Percentiles rank a stretch among this genome's conserved stretches.
phyloP scores from a whole-genome alignment of 2,329 filamentous ascomycete species.

The Colletotrichum tanaceti region DNA sequence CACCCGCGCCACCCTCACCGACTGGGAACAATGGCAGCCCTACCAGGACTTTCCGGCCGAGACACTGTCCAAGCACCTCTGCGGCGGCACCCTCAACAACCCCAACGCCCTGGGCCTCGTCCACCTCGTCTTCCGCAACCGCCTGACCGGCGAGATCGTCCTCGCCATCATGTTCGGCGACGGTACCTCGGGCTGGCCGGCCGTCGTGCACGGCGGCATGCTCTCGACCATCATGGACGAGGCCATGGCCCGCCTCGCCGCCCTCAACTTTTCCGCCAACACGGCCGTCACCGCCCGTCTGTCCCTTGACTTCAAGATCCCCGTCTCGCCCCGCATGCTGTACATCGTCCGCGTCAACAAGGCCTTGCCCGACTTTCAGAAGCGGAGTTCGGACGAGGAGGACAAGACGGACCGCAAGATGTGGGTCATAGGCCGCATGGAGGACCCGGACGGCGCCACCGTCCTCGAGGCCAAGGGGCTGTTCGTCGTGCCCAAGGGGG shows the following conservation, averaged over 20 bases:
- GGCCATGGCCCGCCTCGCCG: constrained; percentile 47
- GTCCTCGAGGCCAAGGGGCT: constrained; percentile 32
- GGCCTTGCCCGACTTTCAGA: constrained; percentile 29
- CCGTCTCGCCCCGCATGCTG: constrained; percentile 20
- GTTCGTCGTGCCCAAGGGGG: constrained; percentile 41
- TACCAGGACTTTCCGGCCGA: constrained; percentile 16
- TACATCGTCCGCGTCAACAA: constrained; percentile 34
- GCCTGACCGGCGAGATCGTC: constrained; percentile 45
- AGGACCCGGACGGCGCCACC: constrained; percentile 12
- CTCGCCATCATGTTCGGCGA: constrained; percentile 50
- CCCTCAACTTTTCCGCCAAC: constrained; percentile 22
- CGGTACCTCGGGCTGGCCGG: constrained; percentile 49
- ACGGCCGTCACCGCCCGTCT: constrained; percentile 39
- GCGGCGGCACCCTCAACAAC: constrained; percentile 48
- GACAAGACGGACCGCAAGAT: constrained; percentile 39
- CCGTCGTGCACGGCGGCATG: constrained; percentile 53
- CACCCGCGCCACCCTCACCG: background rate
- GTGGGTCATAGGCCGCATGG: constrained; percentile 37
- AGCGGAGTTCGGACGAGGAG: constrained; percentile 13
- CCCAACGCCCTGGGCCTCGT: constrained; percentile 48
- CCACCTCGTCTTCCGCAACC: constrained; percentile 50
- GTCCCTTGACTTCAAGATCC: constrained; percentile 29
- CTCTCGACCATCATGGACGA: constrained; percentile 53
- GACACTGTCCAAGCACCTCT: constrained; percentile 48
- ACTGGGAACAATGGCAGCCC: constrained; percentile 36